These are phyloP conservation scores for Chlorella sp. DNA, from an alignment of 139 green algal genomes.

Conservation along the genomic window DNA sequence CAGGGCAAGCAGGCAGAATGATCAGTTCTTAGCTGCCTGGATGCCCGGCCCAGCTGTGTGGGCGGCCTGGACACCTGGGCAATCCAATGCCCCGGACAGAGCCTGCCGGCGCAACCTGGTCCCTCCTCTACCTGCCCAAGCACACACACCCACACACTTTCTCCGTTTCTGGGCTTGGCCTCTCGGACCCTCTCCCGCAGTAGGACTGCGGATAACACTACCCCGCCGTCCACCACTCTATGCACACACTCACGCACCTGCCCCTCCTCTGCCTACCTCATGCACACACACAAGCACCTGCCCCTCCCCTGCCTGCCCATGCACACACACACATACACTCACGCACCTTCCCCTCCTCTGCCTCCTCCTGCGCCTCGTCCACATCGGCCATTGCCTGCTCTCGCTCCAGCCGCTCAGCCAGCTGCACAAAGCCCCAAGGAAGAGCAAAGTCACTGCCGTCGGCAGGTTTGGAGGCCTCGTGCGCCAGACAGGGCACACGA, in stretches of 20 bases:
- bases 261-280: slow-evolving; percentile 33
- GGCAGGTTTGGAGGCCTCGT: too few species aligned
- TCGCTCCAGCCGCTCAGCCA: not conserved
- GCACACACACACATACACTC: slow-evolving; percentile 22
- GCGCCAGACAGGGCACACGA: not conserved
- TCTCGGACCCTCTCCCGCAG: too few species aligned
- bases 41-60: too few species aligned
- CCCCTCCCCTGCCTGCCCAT: not conserved
- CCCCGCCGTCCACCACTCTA: not conserved
- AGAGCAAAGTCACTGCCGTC: not conserved
- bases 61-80: too few species aligned
- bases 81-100: too few species aligned
- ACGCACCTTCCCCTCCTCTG: slow-evolving; percentile 51
- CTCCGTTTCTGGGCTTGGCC: too few species aligned
- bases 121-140: too few species aligned
- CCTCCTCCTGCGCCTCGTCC: not conserved
- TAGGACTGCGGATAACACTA: too few species aligned
- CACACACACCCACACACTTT: not conserved
- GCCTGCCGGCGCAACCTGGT: too few species aligned
- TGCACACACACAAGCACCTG: not conserved
- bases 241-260: slow-evolving; percentile 18
- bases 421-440: not conserved
- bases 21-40: too few species aligned
- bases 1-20: too few species aligned
- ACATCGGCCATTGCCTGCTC: slow-evolving; percentile 5